Percentiles rank a stretch among this genome's conserved stretches.
Evolutionary conservation across 768 basidiomycete species (phyloP).

Genomic region (Lactarius sanguifluus): DNA sequence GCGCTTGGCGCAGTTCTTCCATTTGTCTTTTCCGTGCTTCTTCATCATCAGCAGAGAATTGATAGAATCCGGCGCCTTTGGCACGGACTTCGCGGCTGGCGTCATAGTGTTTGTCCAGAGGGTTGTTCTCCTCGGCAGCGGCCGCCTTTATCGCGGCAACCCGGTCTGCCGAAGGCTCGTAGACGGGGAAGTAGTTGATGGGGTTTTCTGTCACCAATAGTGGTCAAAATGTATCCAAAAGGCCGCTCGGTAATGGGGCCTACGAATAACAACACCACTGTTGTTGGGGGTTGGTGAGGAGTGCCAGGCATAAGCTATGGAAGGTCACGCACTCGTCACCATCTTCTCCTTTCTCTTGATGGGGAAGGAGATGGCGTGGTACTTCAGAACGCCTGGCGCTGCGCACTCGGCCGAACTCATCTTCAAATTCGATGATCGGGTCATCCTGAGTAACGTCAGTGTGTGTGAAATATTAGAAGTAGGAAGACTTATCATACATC

Average conservation of each 20-base stretch:
- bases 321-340: slow-evolving; percentile 37
- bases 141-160: slow-evolving; percentile 71
- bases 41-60: slow-evolving; percentile 87
- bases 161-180: slow-evolving; percentile 79
- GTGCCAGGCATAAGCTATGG: background rate
- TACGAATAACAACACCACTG: slow-evolving; percentile 29
- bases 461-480: slow-evolving; percentile 4
- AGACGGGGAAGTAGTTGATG: slow-evolving; percentile 82
- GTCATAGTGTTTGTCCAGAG: slow-evolving; percentile 78
- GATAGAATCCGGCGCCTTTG: slow-evolving; percentile 89
- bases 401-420: slow-evolving; percentile 81
- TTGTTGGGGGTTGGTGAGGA: slow-evolving; percentile 10
- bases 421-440: slow-evolving; percentile 80
- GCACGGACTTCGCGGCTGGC: slow-evolving; percentile 78
- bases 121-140: slow-evolving; percentile 67
- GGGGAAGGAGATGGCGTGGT: slow-evolving; percentile 59
- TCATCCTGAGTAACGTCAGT: slow-evolving; percentile 50
- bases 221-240: slow-evolving; percentile 5
- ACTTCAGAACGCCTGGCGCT: slow-evolving; percentile 72
- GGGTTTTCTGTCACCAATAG: slow-evolving; percentile 60
- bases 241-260: background rate
- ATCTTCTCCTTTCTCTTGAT: slow-evolving; percentile 8
- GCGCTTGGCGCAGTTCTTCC: slow-evolving; percentile 69
- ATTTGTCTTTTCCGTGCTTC: slow-evolving; percentile 75
- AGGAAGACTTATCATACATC: slow-evolving; percentile 41